Evolutionary conservation across 108 stramenopile genomes (phyloP).

Genomic region (Nitzschia palea): DNA sequence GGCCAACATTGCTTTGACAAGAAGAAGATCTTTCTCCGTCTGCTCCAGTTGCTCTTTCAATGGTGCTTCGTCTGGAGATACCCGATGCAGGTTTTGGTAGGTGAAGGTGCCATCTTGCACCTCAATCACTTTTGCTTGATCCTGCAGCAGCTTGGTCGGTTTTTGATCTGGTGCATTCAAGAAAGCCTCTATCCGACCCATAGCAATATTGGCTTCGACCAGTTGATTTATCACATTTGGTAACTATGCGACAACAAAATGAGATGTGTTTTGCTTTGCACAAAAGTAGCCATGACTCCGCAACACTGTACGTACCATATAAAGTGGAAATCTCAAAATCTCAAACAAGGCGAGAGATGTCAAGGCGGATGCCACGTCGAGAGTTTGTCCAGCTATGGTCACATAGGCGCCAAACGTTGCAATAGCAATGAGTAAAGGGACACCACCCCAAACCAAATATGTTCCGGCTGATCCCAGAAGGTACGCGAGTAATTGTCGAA

Average conservation of each 20-base stretch:
- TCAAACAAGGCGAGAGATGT: slow-evolving; percentile 90
- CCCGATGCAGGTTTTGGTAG: slow-evolving; percentile 13
- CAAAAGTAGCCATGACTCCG: too few relatives aligned
- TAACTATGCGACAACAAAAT: neutral
- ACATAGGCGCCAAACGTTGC: slow-evolving; percentile 83
- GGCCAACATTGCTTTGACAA: slow-evolving; percentile 52
- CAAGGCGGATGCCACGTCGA: slow-evolving; percentile 79
- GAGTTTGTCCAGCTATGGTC: slow-evolving; percentile 41
- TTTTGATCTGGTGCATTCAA: slow-evolving; percentile 58
- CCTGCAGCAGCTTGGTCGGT: slow-evolving; percentile 35
- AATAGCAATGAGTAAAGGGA: slow-evolving; percentile 77
- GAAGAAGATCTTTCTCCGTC: slow-evolving; percentile 55
- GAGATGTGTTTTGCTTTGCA: neutral
- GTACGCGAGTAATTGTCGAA: slow-evolving; percentile 54
- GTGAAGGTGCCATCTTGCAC: slow-evolving; percentile 29
- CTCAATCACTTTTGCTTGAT: slow-evolving; percentile 23
- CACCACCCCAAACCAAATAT: slow-evolving; percentile 46
- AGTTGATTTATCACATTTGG: slow-evolving; percentile 75
- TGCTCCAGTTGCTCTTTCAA: slow-evolving; percentile 46
- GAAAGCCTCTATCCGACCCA: slow-evolving; percentile 77
- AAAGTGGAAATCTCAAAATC: slow-evolving; percentile 94
- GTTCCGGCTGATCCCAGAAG: slow-evolving; percentile 29
- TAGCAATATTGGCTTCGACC: slow-evolving; percentile 88
- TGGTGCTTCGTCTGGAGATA: slow-evolving; percentile 21
- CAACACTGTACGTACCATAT: slow-evolving; percentile 69